phyloP scores from a whole-genome alignment of 1,284 basidiomycete species.

The Volvariella volvacea region DNA sequence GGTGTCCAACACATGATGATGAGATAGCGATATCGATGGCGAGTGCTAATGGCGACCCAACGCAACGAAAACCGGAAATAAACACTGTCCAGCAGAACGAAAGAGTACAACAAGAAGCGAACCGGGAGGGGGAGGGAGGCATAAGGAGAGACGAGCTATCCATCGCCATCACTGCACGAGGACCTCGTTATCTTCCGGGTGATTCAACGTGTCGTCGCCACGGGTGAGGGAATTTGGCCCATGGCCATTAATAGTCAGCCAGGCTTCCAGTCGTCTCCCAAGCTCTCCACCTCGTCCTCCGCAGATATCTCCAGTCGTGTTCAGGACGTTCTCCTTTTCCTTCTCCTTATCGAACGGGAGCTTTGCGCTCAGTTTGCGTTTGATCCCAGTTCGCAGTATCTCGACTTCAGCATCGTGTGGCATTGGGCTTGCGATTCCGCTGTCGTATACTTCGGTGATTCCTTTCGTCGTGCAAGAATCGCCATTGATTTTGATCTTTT shows the following conservation, averaged over 20 bases:
- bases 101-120: no score
- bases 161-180: no score
- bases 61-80: no score
- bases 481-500: no score
- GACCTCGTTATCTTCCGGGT: no score
- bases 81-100: no score
- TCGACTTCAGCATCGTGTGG: slow-evolving; percentile 6
- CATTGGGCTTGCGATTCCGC: background rate
- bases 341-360: slow-evolving; percentile 49
- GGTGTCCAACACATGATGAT: no score
- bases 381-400: slow-evolving; percentile 7
- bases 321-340: slow-evolving; percentile 62
- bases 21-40: no score
- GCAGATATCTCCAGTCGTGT: slow-evolving; percentile 64
- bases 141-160: no score
- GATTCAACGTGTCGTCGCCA: no score
- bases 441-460: background rate
- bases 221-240: background rate
- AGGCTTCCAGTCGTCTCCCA: slow-evolving; percentile 64
- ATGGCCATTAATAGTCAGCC: slow-evolving; percentile 42
- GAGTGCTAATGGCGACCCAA: no score
- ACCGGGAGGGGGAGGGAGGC: no score
- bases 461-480: background rate
- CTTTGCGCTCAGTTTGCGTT: slow-evolving; percentile 16
- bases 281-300: slow-evolving; percentile 72